Evolutionary conservation across 441 rosid species (phyloP), one percentile per base, ranked within the genome.

Genomic region (Rhodomyrtus psidioides): DNA sequence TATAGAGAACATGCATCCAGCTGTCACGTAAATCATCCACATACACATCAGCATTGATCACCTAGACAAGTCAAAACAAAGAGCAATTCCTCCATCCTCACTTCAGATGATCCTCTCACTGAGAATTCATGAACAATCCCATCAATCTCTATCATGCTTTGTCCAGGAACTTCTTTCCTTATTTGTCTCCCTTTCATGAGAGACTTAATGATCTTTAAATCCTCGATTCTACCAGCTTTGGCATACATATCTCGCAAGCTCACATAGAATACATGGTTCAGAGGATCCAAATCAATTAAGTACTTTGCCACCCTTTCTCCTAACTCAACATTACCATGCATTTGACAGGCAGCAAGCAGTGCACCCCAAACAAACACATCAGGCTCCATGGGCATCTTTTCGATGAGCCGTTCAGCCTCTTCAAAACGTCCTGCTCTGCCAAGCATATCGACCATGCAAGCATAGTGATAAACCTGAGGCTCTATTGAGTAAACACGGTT

Each of bases 341-440:
- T 90, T 90, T 91, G 91, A 86, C 95, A 94, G 49, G 94, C 96
- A 42, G 95, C 95, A 34, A 94, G 88, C 58, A 94, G 87, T 53
- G 96, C 95, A 70, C 96, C 95, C 92, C 93, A 94, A 70, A 94
- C 94, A 84, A 84, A 91, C 53, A 89, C 91, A 88, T 94, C 94
- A 39, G 94, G 93, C 88, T 89, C 91, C 87, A 91, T 89, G 28
- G 91, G 94, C 96, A 94, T 92, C 75, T 86, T 79, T 88, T 87
- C 86, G 27, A 94, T 89, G 56, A 93, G 91, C 87, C 34, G 74
- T 87, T 89, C 90, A 19, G 90, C 96, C 89, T 94, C 94, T 27
- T 87, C 86, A 55, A 94, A 91, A 19, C 87, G 88, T 60, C 94
- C 94, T 46, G 92, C 94, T 83, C 95, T 87, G 57, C 92, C 88